A percentile compares a stretch with the other conserved stretches of the same genome.
Conservation (phyloP, 108 stramenopile species). For the Tribonema minus region DNA sequence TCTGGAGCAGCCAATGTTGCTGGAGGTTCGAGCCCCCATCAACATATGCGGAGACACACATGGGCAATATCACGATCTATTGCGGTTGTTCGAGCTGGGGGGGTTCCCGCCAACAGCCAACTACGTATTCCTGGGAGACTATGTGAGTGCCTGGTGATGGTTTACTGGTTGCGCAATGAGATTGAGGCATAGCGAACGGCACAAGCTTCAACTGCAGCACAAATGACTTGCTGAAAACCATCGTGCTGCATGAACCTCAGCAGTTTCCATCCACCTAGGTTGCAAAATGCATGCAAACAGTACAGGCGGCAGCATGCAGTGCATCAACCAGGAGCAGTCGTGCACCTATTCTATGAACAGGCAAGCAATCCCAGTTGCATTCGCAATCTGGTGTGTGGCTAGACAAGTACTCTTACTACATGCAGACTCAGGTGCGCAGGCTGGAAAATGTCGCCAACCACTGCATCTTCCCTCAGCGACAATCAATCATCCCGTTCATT, state of each 20-base stretch:
- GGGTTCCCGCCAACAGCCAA: conserved; percentile 35
- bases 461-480: too few species aligned
- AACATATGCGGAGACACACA: conserved; percentile 95
- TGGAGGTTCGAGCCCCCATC: conserved; percentile 68
- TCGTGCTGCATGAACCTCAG: background rate
- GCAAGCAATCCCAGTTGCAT: too few species aligned
- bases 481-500: too few species aligned
- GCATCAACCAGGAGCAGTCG: too few species aligned
- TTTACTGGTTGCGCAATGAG: background rate
- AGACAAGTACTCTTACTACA: too few species aligned
- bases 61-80: conserved; percentile 91
- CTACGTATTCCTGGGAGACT: conserved; percentile 45
- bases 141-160: conserved; percentile 34
- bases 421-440: too few species aligned
- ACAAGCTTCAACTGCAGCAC: too few species aligned
- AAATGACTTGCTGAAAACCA: background rate
- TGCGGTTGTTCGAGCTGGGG: conserved; percentile 82
- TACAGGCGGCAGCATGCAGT: too few species aligned
- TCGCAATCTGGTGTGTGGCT: too few species aligned
- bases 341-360: too few species aligned
- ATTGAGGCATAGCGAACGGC: background rate
- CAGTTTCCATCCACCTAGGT: background rate
- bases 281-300: background rate
- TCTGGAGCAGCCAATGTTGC: conserved; percentile 84
- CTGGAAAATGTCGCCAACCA: too few species aligned